Conservation (phyloP, 192 early-diverging fungal genomes). For the Coemansia sp. region DNA sequence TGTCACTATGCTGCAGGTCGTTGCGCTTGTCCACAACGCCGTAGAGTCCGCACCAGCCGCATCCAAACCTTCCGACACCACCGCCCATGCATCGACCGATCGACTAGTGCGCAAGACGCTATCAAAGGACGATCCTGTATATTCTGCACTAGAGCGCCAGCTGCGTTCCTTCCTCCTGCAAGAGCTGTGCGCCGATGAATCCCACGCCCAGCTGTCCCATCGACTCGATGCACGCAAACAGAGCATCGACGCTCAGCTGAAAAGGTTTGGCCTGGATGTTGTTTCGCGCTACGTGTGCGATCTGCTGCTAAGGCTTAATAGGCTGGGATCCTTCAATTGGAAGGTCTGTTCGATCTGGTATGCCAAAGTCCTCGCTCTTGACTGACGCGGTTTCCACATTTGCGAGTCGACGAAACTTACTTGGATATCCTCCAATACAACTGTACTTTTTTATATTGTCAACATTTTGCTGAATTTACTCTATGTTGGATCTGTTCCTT, state of each 20-base stretch:
- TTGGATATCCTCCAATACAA: too few relatives aligned
- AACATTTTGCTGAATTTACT: too few relatives aligned
- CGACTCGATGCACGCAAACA: slow-evolving; percentile 9
- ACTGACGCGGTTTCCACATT: too few relatives aligned
- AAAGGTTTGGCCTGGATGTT: slow-evolving; percentile 11
- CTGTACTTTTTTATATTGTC: too few relatives aligned
- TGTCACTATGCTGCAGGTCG: slow-evolving; percentile 30
- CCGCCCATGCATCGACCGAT: not conserved
- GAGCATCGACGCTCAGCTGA: slow-evolving; percentile 10
- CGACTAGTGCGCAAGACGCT: slow-evolving; percentile 34
- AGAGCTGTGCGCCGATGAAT: slow-evolving; percentile 16
- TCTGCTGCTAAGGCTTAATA: slow-evolving; percentile 20
- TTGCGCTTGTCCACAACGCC: slow-evolving; percentile 2
- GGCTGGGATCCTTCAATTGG: slow-evolving; percentile 46
- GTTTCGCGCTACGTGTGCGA: slow-evolving; percentile 14
- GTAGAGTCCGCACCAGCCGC: not conserved
- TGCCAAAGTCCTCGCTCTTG: slow-evolving; percentile 10
- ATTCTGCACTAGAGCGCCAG: slow-evolving; percentile 19
- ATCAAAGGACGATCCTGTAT: slow-evolving; percentile 31
- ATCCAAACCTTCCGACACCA: not conserved
- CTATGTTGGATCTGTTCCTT: not conserved
- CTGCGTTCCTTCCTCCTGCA: slow-evolving; percentile 28
- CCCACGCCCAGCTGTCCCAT: slow-evolving; percentile 4
- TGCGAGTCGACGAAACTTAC: too few relatives aligned
- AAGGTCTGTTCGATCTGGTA: slow-evolving; percentile 43